phyloP scores from a whole-genome alignment of 2,329 filamentous ascomycete genomes.

The Fusarium robinianum region DNA sequence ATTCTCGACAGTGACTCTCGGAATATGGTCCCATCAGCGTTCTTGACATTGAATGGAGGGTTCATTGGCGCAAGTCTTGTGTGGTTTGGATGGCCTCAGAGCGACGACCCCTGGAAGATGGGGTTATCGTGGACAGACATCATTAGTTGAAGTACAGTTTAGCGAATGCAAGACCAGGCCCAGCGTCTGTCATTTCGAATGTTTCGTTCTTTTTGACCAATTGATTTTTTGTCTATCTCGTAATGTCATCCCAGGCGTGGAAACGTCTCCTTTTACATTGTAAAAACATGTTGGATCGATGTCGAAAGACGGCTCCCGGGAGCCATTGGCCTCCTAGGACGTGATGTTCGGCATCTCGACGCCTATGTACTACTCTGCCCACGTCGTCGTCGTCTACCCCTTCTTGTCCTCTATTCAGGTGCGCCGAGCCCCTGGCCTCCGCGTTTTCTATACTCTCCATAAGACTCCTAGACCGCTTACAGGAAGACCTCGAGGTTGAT shows the following conservation, averaged over 20 bases:
- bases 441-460: constrained; percentile 20
- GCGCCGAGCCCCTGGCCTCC: constrained; percentile 16
- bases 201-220: constrained; percentile 26
- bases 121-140: too few species aligned
- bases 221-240: constrained; percentile 37
- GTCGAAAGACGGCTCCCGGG: too few species aligned
- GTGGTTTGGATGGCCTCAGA: too few species aligned
- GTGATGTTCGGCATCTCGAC: too few species aligned
- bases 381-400: constrained; percentile 1
- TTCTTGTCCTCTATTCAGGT: neutral
- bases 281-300: constrained; percentile 27
- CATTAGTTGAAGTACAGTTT: too few species aligned
- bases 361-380: neutral
- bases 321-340: too few species aligned
- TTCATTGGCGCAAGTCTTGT: too few species aligned
- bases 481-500: constrained; percentile 94
- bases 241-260: constrained; percentile 28
- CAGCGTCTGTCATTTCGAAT: constrained; percentile 10
- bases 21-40: too few species aligned
- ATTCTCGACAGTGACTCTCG: too few species aligned
- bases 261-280: constrained; percentile 26
- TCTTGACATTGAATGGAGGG: too few species aligned
- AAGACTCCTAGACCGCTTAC: constrained; percentile 49
- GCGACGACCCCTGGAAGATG: too few species aligned
- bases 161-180: constrained; percentile 1